Evolutionary conservation across 2,329 filamentous ascomycete species (phyloP).

Genomic region (Cladosporium sp.): DNA sequence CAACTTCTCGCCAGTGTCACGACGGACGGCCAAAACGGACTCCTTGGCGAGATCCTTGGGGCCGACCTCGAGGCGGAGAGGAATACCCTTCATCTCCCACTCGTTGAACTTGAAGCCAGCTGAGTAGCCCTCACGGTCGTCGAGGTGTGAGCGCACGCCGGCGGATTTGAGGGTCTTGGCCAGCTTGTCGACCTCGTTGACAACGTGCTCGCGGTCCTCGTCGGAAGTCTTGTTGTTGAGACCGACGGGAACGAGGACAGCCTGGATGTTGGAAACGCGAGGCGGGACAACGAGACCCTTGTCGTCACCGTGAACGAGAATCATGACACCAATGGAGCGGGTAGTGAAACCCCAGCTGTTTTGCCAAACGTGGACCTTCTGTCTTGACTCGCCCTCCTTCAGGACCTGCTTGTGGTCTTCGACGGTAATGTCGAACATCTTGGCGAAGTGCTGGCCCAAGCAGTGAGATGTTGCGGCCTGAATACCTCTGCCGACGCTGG

Average conservation of each 20-base stretch:
- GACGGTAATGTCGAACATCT: slow-evolving; percentile 98
- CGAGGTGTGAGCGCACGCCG: slow-evolving; percentile 75
- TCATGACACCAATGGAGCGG: slow-evolving; percentile 96
- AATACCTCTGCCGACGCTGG: slow-evolving; percentile 91
- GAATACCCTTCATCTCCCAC: slow-evolving; percentile 95
- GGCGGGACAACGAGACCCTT: slow-evolving; percentile 93
- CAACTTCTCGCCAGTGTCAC: slow-evolving; percentile 80
- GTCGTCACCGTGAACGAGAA: slow-evolving; percentile 96
- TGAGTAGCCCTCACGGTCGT: slow-evolving; percentile 85
- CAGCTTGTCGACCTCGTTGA: slow-evolving; percentile 73
- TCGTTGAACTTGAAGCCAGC: slow-evolving; percentile 99
- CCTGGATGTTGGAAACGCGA: slow-evolving; percentile 81
- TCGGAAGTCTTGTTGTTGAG: slow-evolving; percentile 83
- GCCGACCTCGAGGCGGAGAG: slow-evolving; percentile 90
- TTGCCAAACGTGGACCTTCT: slow-evolving; percentile 89
- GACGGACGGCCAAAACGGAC: slow-evolving; percentile 80
- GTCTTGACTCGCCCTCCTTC: slow-evolving; percentile 68
- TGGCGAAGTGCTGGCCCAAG: slow-evolving; percentile 96
- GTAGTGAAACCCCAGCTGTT: slow-evolving; percentile 99
- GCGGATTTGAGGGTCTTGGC: slow-evolving; percentile 67
- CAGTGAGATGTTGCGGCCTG: slow-evolving; percentile 95
- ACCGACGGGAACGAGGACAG: slow-evolving; percentile 86
- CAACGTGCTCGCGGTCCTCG: slow-evolving; percentile 75
- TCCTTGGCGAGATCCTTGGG: slow-evolving; percentile 88
- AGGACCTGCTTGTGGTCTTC: slow-evolving; percentile 75